These are phyloP conservation scores for Hypoxylon sp. DNA, from an alignment of 2,329 filamentous ascomycete species.

Conservation along the genomic window DNA sequence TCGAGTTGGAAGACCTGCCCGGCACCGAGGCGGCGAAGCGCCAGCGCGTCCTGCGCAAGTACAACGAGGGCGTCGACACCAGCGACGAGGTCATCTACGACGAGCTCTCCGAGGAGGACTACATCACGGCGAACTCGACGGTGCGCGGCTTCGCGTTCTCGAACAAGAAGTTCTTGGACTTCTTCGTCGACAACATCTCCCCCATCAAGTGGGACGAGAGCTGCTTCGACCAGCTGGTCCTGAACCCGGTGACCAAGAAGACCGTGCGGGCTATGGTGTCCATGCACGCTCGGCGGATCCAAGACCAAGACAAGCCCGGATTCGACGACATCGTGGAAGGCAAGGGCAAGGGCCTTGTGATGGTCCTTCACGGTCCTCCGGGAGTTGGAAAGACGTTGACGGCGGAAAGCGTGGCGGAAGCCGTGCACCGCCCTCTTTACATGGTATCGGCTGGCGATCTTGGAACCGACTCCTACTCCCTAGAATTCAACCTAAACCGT, in stretches of 20 bases:
- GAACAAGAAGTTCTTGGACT: slow-evolving; percentile 52
- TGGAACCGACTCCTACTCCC: slow-evolving; percentile 44
- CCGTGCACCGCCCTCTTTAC: slow-evolving; percentile 51
- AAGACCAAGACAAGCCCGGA: slow-evolving; percentile 4
- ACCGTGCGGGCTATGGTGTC: slow-evolving; percentile 32
- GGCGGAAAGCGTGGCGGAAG: slow-evolving; percentile 55
- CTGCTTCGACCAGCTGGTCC: slow-evolving; percentile 54
- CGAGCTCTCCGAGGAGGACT: slow-evolving; percentile 43
- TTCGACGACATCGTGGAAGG: slow-evolving; percentile 41
- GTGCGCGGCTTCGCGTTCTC: slow-evolving; percentile 43
- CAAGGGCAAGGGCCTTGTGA: slow-evolving; percentile 40
- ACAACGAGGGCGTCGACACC: slow-evolving; percentile 45
- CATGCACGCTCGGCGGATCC: slow-evolving; percentile 26
- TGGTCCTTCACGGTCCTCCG: slow-evolving; percentile 35
- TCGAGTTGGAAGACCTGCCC: slow-evolving; percentile 39
- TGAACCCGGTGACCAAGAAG: slow-evolving; percentile 27
- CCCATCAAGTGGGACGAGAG: slow-evolving; percentile 62
- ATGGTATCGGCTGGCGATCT: slow-evolving; percentile 51
- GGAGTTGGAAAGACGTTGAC: slow-evolving; percentile 49
- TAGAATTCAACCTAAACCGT: slow-evolving; percentile 42
- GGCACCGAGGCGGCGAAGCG: slow-evolving; percentile 41
- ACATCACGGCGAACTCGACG: slow-evolving; percentile 39
- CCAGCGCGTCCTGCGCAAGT: slow-evolving; percentile 41
- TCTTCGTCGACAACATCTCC: slow-evolving; percentile 59
- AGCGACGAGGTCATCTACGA: slow-evolving; percentile 34